Evolutionary conservation across 179 eudicot genomes (phyloP), one percentile per base, ranked within the genome.

Genomic region (Silene vulgaris): DNA sequence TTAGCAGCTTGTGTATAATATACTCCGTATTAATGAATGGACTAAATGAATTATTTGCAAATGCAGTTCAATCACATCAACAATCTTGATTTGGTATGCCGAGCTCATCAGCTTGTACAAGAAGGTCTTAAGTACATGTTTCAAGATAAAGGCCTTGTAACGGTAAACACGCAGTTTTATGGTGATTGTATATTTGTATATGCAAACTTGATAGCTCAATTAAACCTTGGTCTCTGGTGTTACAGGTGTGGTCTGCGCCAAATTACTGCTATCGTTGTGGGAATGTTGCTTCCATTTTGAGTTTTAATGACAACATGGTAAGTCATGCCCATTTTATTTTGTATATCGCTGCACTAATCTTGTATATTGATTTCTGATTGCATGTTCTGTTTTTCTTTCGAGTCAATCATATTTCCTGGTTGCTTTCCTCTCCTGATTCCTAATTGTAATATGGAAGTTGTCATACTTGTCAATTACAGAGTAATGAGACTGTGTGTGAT

Each of bases 91-190:
- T 79, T 95, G 72, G 96, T 95, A 74, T 95, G 99, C 72, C 99
- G 99, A 37, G 99, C 99, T 76, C 99, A 95, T 83, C 99, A 95
- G 85, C 96, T 95, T 65, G 99, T 95, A 35, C 99, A 95, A 80
- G 99, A 95, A 90, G 99, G 99, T 81, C 89, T 95, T 28, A 95
- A 95, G 79, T 95, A 95, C 88, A 95, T 95, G 99, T 95, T 95
- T 80, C 99, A 95, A 81, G 99, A 95, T 82, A 95, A 95, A 84
- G 99, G 99, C 86, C 97, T 95, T 59, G 99, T 95, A 32, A 95
- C 99, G 82, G 99, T 95, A 82, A 86, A 19, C 17, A 4, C 62
- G 87, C 85, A 85, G 78, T 75, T 8, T 4, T n/a, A n/a, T 69
- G 6, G 63, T 16, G 62, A 50, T 61, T 54, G 52, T 32, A 37